Base-by-base conservation (phyloP, 2,329 filamentous ascomycete species). In the Aureobasidium sp. region DNA sequence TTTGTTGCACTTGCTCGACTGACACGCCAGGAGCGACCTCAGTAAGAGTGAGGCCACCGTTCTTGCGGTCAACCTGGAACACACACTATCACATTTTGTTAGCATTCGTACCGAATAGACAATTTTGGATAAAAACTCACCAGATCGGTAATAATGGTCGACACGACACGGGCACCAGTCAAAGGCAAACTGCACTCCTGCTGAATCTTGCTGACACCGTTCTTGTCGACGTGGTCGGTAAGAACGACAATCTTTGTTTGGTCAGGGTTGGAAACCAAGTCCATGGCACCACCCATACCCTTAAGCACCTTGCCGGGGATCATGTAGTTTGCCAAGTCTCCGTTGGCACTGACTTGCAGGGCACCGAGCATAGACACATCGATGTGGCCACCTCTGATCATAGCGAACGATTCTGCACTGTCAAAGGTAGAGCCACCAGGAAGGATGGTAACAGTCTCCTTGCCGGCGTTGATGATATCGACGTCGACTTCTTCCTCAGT, bases 171-270 rank as follows among this genome's bases (percentile, higher is more conserved):
- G 67, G 87, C 88, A 44, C 92, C 92, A 0, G 92, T 97, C 71
- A 97, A 78, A n/a, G 92, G 92, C 78, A 97, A 93, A 63, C 90
- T 89, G 77, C 92, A 96, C 78, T 96, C 89, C 81, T 92, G 92
- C 68, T 97, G 83, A 72, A 97, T 95, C 87, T 97, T 97, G 63
- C 92, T 83, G 73, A 89, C 88, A 64, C 92, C 92, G 80, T 95
- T 94, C 85, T 96, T 96, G 73, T 96, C 92, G 13, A 90, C 94
- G 78, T 97, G 92, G 77, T 97, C 92, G 87, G 96, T 96, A 3
- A 92, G 92, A 57, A 96, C 90, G 1, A 97, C 92, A n/a, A 97
- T 92, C 81, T 94, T 94, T 37, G 92, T 96, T 67, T 82, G 81
- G 67, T 84, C 84, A 0, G 92, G 92, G 77, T 96, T 96, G 71